Base-by-base conservation (phyloP, 768 basidiomycete genomes). In the Rhizopogon salebrosus region DNA sequence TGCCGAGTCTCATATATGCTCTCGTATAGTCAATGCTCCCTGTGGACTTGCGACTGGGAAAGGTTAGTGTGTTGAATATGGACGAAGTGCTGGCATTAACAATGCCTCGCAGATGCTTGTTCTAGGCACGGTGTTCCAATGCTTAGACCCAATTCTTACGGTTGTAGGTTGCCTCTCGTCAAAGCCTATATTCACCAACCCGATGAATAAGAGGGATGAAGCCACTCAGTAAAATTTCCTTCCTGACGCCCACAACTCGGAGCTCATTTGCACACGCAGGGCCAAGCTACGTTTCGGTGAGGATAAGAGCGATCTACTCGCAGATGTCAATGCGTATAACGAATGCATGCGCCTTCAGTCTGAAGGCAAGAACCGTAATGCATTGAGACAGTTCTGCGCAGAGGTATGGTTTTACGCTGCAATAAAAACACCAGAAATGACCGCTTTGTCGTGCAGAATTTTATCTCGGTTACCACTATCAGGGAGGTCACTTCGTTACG, bases 161-260 rank as follows among this genome's bases (percentile, higher is more conserved):
- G 80, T 95, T 31, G 87, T 85, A 0, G 92, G 93, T 16, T 75
- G 82, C 54, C 70, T 98, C 34, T 95, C 93, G 2, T 89, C 87
- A 4, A 98, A 95, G 62, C 87, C 94, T 0, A 68, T 98, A 43
- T 98, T 97, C 69, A 58, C 83, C 11, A 89, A 70, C 55, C 91
- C 93, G 0, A 75, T 88, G 66, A 92, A 95, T 26, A 87, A 86
- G 64, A 78, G 92, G 4, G 88, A 95, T 14, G 90, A 91, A 59
- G 85, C 89, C 1, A 78, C 75, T 23, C 75, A 74, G 91, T 92
- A 63, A 52, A 80, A 56, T 27, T 4, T 48, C 49, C 11, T 24
- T 13, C 22, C 54, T 4, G n/a, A 16, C 22, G 20, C 29, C 31
- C 27, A 34, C 14, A 43, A 29, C 11, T 24, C 8, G 22, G 40